phyloP scores from a whole-genome alignment of 2,329 filamentous ascomycete species.

The Hymenoscyphus scutula region DNA sequence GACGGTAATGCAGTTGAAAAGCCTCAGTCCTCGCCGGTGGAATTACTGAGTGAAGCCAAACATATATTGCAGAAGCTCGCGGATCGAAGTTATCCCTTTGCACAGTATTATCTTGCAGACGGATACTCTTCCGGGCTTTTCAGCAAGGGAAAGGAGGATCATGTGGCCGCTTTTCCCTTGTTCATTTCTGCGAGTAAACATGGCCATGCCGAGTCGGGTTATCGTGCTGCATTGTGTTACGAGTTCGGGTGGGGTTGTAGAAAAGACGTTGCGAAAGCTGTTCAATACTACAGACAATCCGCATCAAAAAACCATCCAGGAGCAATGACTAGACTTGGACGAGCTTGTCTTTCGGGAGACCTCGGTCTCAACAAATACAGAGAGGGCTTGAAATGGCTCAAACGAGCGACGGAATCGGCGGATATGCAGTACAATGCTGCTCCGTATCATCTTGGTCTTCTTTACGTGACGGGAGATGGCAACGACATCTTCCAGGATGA shows the following conservation, averaged over 20 bases:
- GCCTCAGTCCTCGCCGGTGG: slow-evolving; percentile 53
- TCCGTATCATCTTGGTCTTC: slow-evolving; percentile 81
- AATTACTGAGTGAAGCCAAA: slow-evolving; percentile 82
- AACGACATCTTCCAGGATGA: slow-evolving; percentile 92
- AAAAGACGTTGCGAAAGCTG: slow-evolving; percentile 85
- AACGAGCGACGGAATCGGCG: slow-evolving; percentile 84
- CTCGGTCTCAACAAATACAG: slow-evolving; percentile 82
- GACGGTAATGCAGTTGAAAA: slow-evolving; percentile 48
- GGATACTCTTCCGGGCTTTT: slow-evolving; percentile 93
- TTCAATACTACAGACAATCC: slow-evolving; percentile 87
- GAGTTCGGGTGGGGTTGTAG: slow-evolving; percentile 97
- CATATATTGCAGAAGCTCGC: slow-evolving; percentile 83
- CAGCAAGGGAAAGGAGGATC: slow-evolving; percentile 89
- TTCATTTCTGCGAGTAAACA: slow-evolving; percentile 95
- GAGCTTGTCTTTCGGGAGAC: slow-evolving; percentile 85
- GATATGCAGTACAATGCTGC: slow-evolving; percentile 90
- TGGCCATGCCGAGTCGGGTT: slow-evolving; percentile 93
- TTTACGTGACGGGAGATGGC: slow-evolving; percentile 92
- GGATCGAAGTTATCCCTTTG: slow-evolving; percentile 89
- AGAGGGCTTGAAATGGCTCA: slow-evolving; percentile 95
- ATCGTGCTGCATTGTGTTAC: slow-evolving; percentile 90
- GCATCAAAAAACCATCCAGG: slow-evolving; percentile 94
- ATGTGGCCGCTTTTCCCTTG: slow-evolving; percentile 86
- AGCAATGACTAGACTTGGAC: slow-evolving; percentile 87
- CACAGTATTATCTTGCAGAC: slow-evolving; percentile 95